Base-by-base conservation (phyloP, 2,329 filamentous ascomycete species). In the Pyrenochaeta sp. region DNA sequence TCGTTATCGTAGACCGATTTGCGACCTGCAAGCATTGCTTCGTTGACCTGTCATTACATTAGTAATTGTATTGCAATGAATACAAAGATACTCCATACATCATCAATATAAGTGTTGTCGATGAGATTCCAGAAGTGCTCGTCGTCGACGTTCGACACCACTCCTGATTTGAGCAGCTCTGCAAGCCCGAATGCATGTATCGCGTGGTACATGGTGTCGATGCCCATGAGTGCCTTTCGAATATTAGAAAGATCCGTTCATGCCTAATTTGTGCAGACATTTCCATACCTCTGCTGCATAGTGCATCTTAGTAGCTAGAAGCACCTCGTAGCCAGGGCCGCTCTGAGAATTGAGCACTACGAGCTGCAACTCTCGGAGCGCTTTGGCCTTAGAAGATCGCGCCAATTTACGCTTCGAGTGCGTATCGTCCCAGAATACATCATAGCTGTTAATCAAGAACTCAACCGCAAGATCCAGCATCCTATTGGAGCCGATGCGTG, bases 91-190 rank as follows among this genome's bases (percentile, higher is more conserved):
- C 21, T 21, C 60, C 64, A 58, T 44, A 72, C 71, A 31, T 74
- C 71, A n/a, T 74, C 71, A 7, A 67, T 58, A 18, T 74, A 74
- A 2, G 69, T 68, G 36, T 69, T 68, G 18, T 74, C 68, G n/a
- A 74, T 56, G 2, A 73, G 48, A 41, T 63, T 65, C 64, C 65
- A 74, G 40, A 58, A 69, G 40, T 72, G 63, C 17, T 71, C 63
- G 11, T 67, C 58, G 42, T 72, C 71, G 4, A 66, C 44, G 9
- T 56, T 61, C 9, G 57, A 54, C 14, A 66, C 51, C 1, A 32
- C 18, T 2, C 71, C 69, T 15, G 52, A 18, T 42, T 65, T 70
- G 27, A 73, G 58, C 10, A 73, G 49, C 17, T 72, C 63, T 2
- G 66, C 62, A 7, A 73, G 57, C 2, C 61, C 71, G 23, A 62